phyloP scores from a whole-genome alignment of 306 rosid genomes.

The Vigna unguiculata region DNA sequence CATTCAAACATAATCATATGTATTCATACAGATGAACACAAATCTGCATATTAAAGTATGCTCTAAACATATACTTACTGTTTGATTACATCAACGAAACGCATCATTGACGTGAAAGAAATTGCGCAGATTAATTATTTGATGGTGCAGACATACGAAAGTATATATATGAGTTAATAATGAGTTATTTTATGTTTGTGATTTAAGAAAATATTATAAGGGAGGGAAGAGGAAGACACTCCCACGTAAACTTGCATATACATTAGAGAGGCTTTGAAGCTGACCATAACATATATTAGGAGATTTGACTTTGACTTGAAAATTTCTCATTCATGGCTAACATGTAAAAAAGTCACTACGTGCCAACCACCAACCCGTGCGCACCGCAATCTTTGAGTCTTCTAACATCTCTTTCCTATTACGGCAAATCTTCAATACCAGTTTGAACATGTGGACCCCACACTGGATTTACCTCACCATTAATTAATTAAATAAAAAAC shows the following conservation, averaged over 20 bases:
- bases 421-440: background rate
- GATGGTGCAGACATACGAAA: too few relatives aligned
- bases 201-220: background rate
- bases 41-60: too few relatives aligned
- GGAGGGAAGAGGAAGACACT: background rate
- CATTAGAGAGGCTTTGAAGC: conserved; percentile 43
- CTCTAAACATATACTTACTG: too few relatives aligned
- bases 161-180: background rate
- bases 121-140: too few relatives aligned
- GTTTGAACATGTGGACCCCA: conserved; percentile 36
- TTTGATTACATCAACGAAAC: too few relatives aligned
- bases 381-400: conserved; percentile 53
- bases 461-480: conserved; percentile 15
- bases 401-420: background rate
- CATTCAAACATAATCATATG: too few relatives aligned
- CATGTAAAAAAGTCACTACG: conserved; percentile 33
- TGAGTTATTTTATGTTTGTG: background rate
- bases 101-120: too few relatives aligned
- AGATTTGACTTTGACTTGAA: conserved; percentile 57
- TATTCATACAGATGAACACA: too few relatives aligned
- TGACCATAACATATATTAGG: conserved; percentile 49
- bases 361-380: conserved; percentile 58
- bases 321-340: conserved; percentile 30
- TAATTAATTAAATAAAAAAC: background rate
- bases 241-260: conserved; percentile 23